Conservation (phyloP, 108 stramenopile species). For the Aurantiochytrium sp. region DNA sequence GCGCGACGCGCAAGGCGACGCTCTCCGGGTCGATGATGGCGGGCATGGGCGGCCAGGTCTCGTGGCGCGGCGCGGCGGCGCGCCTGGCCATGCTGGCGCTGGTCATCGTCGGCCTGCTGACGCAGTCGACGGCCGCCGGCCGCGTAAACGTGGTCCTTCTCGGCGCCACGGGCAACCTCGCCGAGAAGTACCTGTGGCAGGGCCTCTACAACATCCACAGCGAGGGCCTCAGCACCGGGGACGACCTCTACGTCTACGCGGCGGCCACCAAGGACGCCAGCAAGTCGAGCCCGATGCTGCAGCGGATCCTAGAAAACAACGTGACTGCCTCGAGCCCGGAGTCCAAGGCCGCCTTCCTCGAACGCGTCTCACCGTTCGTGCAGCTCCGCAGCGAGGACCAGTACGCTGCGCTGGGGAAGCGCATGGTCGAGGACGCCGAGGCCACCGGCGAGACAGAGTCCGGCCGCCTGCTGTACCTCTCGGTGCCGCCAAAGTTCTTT, state of each 20-base stretch:
- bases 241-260: not conserved
- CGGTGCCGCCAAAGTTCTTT: slow-evolving; percentile 26
- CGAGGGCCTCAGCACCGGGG: not conserved
- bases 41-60: too few relatives aligned
- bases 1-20: too few relatives aligned
- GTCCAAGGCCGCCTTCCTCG: not conserved
- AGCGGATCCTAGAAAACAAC: not conserved
- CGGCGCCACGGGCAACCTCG: slow-evolving; percentile 1
- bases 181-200: slow-evolving; percentile 12
- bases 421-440: not conserved
- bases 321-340: not conserved
- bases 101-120: not conserved
- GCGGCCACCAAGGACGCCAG: slow-evolving; percentile 13
- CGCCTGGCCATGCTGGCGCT: not conserved
- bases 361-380: not conserved
- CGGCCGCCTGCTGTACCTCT: not conserved
- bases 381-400: slow-evolving; percentile 4
- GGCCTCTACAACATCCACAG: not conserved
- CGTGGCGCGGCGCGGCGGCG: not conserved
- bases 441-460: not conserved
- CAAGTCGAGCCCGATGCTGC: not conserved
- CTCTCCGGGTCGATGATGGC: too few relatives aligned
- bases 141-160: not conserved
- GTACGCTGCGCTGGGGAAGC: not conserved
- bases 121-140: not conserved